phyloP scores from a whole-genome alignment of 2,329 filamentous ascomycete species.

The Alternaria sp. region DNA sequence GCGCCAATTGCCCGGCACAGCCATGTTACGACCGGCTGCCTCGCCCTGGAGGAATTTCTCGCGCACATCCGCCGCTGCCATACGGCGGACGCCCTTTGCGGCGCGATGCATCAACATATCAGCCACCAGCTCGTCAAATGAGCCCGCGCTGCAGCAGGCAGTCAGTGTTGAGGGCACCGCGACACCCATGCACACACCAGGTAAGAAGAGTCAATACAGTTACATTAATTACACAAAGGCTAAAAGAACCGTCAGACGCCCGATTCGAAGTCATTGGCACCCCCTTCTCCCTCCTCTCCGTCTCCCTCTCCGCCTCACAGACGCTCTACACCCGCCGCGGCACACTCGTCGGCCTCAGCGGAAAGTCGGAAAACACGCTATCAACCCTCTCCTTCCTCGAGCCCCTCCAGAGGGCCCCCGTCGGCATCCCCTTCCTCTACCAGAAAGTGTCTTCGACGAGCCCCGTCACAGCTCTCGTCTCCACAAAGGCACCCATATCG shows the following conservation, averaged over 20 bases:
- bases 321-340: slow-evolving; percentile 91
- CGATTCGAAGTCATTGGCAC: slow-evolving; percentile 92
- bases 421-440: slow-evolving; percentile 94
- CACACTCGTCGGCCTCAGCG: slow-evolving; percentile 86
- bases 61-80: slow-evolving; percentile 18
- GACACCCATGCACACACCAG: slow-evolving; percentile 34
- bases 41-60: slow-evolving; percentile 33
- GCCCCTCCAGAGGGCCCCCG: slow-evolving; percentile 76
- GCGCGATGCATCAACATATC: slow-evolving; percentile 54
- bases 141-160: slow-evolving; percentile 47
- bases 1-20: slow-evolving; percentile 36
- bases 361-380: slow-evolving; percentile 87
- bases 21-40: slow-evolving; percentile 41
- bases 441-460: slow-evolving; percentile 85
- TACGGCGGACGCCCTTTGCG: slow-evolving; percentile 21
- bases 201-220: slow-evolving; percentile 12
- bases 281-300: slow-evolving; percentile 91
- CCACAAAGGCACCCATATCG: slow-evolving; percentile 83
- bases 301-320: slow-evolving; percentile 90
- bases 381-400: slow-evolving; percentile 88
- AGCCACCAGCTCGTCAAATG: slow-evolving; percentile 51
- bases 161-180: slow-evolving; percentile 27
- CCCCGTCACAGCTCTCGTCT: slow-evolving; percentile 86
- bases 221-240: too few relatives aligned
- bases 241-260: slow-evolving; percentile 68